Evolutionary conservation across 305 asterid genomes (phyloP), one percentile per base, ranked within the genome.

Genomic region (Petunia hybrid): DNA sequence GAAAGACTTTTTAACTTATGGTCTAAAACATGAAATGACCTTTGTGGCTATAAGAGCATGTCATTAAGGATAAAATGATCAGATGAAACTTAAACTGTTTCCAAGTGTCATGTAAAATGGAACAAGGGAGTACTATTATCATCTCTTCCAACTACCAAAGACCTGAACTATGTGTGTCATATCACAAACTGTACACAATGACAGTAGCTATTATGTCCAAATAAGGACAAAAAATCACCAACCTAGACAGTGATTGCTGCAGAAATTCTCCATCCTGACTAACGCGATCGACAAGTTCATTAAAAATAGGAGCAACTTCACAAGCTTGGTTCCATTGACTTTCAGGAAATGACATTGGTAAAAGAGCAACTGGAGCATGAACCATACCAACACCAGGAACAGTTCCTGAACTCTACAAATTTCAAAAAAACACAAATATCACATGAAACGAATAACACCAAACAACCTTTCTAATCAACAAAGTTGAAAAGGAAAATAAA

Each of bases 231-330:
- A 66, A 40, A 40, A 66, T 40, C 14, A 13, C 78, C 80, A 77
- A 96, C 98, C 99, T 90, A 84, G 98, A 91, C 55, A 96, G 97
- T 2, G 99, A 89, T 57, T 96, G 94, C 85, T 96, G 98, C 68
- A 96, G 84, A 88, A 96, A 96, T 69, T 93, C 79, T n/a, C 94
- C 90, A 82, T 93, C 97, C 92, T 90, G 87, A 87, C 98, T 94
- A 84, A 93, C 97, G 1, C 98, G 93, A 84, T 96, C 99, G 9
- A 94, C 87, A 4, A 96, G 97, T 79, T 94, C 98, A 82, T 94
- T 96, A 87, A 96, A 93, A 85, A 96, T 91, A 35, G 99, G 99
- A 80, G 98, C 98, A 64, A 94, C 90, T 89, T 94, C 98, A 86
- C 97, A 90, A 86, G 99, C 98, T 89, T 92, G 95, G 75, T 89